These are phyloP conservation scores for Coemansia sp. DNA, from an alignment of 192 early-diverging fungal species.

Conservation along the genomic window DNA sequence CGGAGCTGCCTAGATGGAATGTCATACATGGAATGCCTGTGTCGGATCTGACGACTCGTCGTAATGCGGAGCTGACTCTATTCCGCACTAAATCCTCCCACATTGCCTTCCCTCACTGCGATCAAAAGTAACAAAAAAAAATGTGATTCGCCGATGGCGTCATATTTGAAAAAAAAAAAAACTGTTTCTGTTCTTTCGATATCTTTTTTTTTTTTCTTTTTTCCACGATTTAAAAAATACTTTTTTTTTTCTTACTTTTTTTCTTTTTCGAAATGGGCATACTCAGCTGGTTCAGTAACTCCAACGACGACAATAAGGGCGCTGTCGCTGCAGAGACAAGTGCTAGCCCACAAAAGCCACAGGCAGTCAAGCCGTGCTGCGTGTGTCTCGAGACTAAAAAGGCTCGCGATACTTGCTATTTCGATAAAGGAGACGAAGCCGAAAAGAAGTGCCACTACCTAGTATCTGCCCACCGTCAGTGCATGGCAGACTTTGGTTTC, in stretches of 20 bases:
- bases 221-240: neutral
- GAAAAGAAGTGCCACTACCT: slow-evolving; percentile 90
- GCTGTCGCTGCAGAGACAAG: neutral
- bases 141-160: neutral
- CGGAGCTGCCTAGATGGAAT: slow-evolving; percentile 20
- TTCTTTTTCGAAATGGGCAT: slow-evolving; percentile 8
- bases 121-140: neutral
- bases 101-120: neutral
- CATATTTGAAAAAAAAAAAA: neutral
- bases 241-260: neutral
- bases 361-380: slow-evolving; percentile 87
- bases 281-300: neutral
- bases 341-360: neutral
- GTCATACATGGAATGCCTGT: neutral
- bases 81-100: slow-evolving; percentile 8
- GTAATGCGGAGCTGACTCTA: slow-evolving; percentile 20
- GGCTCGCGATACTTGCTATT: slow-evolving; percentile 86
- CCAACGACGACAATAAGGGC: slow-evolving; percentile 1
- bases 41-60: neutral
- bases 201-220: neutral
- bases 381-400: slow-evolving; percentile 96
- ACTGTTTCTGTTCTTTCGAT: neutral
- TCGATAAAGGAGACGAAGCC: slow-evolving; percentile 67
- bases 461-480: slow-evolving; percentile 85
- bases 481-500: slow-evolving; percentile 95